Conservation (phyloP, 2,329 filamentous ascomycete species). For the Aspergillus amoenus region DNA sequence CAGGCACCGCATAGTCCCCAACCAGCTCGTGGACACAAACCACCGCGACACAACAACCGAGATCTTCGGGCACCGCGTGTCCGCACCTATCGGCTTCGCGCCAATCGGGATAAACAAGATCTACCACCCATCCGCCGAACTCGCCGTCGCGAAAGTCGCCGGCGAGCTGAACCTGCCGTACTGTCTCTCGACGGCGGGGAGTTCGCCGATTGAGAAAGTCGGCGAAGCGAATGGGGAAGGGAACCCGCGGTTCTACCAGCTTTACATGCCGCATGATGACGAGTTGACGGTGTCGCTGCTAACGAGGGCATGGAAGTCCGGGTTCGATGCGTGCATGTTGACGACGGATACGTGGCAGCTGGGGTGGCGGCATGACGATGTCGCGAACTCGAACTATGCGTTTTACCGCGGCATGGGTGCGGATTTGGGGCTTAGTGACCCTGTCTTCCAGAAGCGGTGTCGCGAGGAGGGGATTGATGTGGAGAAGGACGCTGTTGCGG, state of each 20-base stretch:
- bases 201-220: constrained; percentile 58
- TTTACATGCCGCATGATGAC: constrained; percentile 65
- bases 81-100: constrained; percentile 63
- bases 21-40: constrained; percentile 62
- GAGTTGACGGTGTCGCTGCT: constrained; percentile 58
- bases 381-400: constrained; percentile 58
- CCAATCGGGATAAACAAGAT: constrained; percentile 67
- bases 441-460: constrained; percentile 58
- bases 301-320: constrained; percentile 49
- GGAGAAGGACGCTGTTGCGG: constrained; percentile 51
- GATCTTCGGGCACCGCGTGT: constrained; percentile 61
- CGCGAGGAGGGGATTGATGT: constrained; percentile 55
- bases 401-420: constrained; percentile 61
- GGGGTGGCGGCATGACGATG: constrained; percentile 55
- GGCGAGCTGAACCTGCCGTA: constrained; percentile 53
- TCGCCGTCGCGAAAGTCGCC: constrained; percentile 60
- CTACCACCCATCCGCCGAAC: constrained; percentile 59
- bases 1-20: constrained; percentile 62
- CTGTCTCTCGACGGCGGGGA: constrained; percentile 51
- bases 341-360: constrained; percentile 66
- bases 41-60: constrained; percentile 54
- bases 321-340: constrained; percentile 53
- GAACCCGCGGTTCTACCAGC: constrained; percentile 58
- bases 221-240: constrained; percentile 54
- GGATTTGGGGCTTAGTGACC: constrained; percentile 59